phyloP scores from a whole-genome alignment of 768 basidiomycete species.

The Amanita rubescens region DNA sequence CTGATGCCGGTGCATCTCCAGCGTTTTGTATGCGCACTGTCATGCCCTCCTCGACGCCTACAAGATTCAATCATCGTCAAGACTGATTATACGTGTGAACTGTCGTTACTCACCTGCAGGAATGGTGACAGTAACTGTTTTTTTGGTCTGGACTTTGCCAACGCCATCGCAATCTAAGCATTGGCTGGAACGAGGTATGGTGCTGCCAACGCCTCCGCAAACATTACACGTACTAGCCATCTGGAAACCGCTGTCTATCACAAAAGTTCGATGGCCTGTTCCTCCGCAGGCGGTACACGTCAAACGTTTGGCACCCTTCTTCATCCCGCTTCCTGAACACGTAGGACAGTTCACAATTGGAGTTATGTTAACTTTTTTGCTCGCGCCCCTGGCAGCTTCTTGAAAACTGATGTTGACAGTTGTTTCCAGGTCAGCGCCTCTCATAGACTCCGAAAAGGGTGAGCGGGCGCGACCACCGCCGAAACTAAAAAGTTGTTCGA shows the following conservation, averaged over 20 bases:
- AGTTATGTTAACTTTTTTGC: constrained; percentile 64
- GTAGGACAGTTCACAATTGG: constrained; percentile 79
- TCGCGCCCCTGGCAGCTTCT: constrained; percentile 90
- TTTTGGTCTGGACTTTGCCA: constrained; percentile 79
- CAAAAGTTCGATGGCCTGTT: constrained; percentile 81
- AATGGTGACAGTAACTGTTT: constrained; percentile 72
- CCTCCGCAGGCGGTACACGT: constrained; percentile 80
- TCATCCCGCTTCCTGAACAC: constrained; percentile 84
- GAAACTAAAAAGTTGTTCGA: constrained; percentile 79
- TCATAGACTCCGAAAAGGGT: constrained; percentile 35
- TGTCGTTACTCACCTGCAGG: constrained; percentile 63
- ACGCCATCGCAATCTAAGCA: constrained; percentile 81
- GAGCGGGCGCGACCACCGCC: constrained; percentile 38
- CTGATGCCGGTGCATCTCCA: constrained; percentile 80
- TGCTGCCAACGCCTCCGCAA: constrained; percentile 77
- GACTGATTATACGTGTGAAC: neutral
- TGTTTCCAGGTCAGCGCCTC: constrained; percentile 81
- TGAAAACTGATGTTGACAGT: constrained; percentile 74
- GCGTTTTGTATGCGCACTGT: constrained; percentile 69
- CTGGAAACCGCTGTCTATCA: constrained; percentile 90
- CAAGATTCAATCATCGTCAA: neutral
- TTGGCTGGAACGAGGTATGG: constrained; percentile 68
- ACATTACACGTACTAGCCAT: constrained; percentile 87
- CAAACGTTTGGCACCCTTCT: constrained; percentile 73
- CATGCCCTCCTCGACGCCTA: constrained; percentile 96